Evolutionary conservation across 352 stramenopile genomes (phyloP).

Genomic region (Phytophthora hybrid): DNA sequence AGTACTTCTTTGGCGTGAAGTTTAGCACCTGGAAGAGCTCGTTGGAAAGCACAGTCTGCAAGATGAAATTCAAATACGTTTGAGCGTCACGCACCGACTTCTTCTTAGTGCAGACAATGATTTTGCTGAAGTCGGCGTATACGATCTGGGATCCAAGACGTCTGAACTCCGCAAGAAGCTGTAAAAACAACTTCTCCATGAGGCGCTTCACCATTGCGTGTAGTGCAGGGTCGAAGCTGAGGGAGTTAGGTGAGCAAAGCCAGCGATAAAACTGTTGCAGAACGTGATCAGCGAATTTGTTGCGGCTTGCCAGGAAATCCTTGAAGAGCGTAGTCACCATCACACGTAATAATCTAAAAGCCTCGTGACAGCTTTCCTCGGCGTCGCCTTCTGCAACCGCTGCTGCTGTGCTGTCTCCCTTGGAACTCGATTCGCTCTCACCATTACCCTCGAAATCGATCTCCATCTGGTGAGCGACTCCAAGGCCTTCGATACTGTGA

Average conservation of each 20-base stretch:
- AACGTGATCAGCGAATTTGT: slow-evolving; percentile 94
- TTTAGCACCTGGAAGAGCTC: slow-evolving; percentile 87
- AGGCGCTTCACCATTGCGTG: slow-evolving; percentile 94
- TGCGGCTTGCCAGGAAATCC: slow-evolving; percentile 92
- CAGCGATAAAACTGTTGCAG: slow-evolving; percentile 98
- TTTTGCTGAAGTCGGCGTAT: slow-evolving; percentile 85
- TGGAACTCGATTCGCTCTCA: slow-evolving; percentile 18
- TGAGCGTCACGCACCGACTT: slow-evolving; percentile 85
- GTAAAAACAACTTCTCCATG: slow-evolving; percentile 95
- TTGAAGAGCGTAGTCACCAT: slow-evolving; percentile 95
- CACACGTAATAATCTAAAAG: slow-evolving; percentile 92
- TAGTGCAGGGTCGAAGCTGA: slow-evolving; percentile 96
- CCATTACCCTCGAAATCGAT: slow-evolving; percentile 67
- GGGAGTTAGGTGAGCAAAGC: slow-evolving; percentile 89
- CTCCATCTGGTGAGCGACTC: slow-evolving; percentile 64
- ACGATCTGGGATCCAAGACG: slow-evolving; percentile 96
- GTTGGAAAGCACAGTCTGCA: slow-evolving; percentile 91
- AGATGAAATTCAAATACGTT: slow-evolving; percentile 96
- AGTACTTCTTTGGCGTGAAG: slow-evolving; percentile 84
- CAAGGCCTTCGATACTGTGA: slow-evolving; percentile 75
- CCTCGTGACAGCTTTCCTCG: slow-evolving; percentile 92
- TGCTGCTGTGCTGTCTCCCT: slow-evolving; percentile 19
- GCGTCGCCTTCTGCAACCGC: slow-evolving; percentile 58
- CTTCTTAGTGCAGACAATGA: slow-evolving; percentile 78
- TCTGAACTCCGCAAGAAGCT: slow-evolving; percentile 95